These are phyloP conservation scores for Septoria petroselini DNA, from an alignment of 2,329 filamentous ascomycete genomes.

Conservation along the genomic window DNA sequence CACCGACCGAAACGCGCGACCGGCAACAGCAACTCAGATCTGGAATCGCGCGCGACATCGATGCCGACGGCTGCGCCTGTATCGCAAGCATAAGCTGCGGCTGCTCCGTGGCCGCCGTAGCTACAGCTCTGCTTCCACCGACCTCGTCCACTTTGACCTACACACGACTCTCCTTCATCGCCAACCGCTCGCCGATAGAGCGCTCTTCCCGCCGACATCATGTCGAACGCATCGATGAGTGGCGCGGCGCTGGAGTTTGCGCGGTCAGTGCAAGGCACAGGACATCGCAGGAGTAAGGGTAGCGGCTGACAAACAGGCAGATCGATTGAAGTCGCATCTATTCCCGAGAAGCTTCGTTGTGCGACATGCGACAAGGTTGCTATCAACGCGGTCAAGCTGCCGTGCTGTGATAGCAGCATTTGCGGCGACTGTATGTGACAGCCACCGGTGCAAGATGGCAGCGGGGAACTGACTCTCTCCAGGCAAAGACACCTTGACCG, in stretches of 20 bases:
- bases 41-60: slow-evolving; percentile 1
- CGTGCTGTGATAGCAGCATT: slow-evolving; percentile 93
- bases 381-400: slow-evolving; percentile 83
- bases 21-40: no score
- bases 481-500: slow-evolving; percentile 68
- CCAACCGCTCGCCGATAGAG: no score
- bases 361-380: slow-evolving; percentile 89
- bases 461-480: slow-evolving; percentile 13
- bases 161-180: no score
- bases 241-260: slow-evolving; percentile 21
- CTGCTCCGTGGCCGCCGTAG: slow-evolving; percentile 6
- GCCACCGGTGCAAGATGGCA: slow-evolving; percentile 24
- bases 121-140: slow-evolving; percentile 10
- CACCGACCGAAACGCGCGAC: no score
- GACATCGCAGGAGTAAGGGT: neutral
- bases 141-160: neutral
- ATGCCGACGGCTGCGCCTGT: slow-evolving; percentile 15
- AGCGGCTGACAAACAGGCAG: slow-evolving; percentile 45
- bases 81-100: slow-evolving; percentile 22
- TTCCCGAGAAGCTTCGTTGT: slow-evolving; percentile 95
- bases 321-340: slow-evolving; percentile 74
- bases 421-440: slow-evolving; percentile 76
- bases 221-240: slow-evolving; percentile 15
- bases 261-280: slow-evolving; percentile 10
- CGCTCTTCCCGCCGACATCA: neutral